These are phyloP conservation scores for Kuraishia molischiana DNA, from an alignment of 805 yeast genomes.

Conservation along the genomic window DNA sequence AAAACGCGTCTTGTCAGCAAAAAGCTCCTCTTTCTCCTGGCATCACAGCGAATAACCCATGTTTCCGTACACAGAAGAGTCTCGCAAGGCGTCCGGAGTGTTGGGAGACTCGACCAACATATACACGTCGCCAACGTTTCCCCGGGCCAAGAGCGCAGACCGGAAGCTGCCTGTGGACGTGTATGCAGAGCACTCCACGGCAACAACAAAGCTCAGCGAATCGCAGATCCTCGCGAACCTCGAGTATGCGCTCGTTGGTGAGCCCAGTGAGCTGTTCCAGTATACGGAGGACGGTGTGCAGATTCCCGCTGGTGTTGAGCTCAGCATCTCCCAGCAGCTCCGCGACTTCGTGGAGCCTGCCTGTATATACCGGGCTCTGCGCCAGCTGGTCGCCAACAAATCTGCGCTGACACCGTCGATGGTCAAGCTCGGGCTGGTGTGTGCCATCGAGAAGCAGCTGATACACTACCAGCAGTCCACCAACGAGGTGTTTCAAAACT, in stretches of 20 bases:
- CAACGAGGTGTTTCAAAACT: not conserved
- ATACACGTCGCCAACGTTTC: not conserved
- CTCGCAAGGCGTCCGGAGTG: not conserved
- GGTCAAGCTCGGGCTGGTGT: conserved; percentile 51
- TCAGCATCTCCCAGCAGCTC: conserved; percentile 46
- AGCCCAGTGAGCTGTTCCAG: conserved; percentile 48
- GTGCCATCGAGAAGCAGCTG: conserved; percentile 17
- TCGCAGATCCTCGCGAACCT: conserved; percentile 34
- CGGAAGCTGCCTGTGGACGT: not conserved
- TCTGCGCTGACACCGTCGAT: conserved; percentile 33
- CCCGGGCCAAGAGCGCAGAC: not conserved
- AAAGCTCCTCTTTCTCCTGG: too few species aligned
- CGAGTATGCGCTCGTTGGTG: conserved; percentile 49
- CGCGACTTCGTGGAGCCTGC: conserved; percentile 63
- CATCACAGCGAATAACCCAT: too few species aligned
- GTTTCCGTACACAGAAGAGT: too few species aligned
- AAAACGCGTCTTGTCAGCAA: too few species aligned
- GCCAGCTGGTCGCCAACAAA: conserved; percentile 13
- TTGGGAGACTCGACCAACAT: not conserved
- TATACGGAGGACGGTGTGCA: conserved; percentile 25
- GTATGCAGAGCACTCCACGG: not conserved
- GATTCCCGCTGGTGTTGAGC: conserved; percentile 45
- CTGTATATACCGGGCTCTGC: conserved; percentile 44
- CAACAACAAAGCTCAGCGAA: conserved; percentile 12
- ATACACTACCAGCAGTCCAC: not conserved